Conservation (phyloP, 768 basidiomycete genomes). For the Podaxis pistillaris region DNA sequence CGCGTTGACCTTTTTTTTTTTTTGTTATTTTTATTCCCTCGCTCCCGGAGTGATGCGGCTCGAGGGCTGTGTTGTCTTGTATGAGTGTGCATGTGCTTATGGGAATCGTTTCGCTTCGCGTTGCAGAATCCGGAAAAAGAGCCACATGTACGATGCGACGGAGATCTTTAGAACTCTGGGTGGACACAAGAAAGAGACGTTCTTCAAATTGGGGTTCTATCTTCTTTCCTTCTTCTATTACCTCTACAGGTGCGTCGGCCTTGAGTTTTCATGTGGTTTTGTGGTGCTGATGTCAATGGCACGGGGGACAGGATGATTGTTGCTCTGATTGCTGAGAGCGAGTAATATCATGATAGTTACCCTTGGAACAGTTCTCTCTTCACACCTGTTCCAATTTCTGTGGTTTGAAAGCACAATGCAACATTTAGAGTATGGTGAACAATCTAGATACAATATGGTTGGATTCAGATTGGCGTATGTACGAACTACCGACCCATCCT, state of each 20-base stretch:
- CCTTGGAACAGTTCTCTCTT: not conserved
- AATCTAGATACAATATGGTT: not conserved
- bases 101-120: not conserved
- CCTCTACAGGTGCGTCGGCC: constrained; percentile 70
- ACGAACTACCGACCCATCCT: constrained; percentile 80
- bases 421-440: not conserved
- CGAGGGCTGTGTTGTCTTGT: not conserved
- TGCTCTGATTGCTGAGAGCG: constrained; percentile 79
- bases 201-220: constrained; percentile 93
- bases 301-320: constrained; percentile 69
- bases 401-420: not conserved
- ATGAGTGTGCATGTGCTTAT: constrained; percentile 3
- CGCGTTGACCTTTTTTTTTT: constrained; percentile 1
- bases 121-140: constrained; percentile 81
- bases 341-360: constrained; percentile 31
- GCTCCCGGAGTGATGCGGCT: not conserved
- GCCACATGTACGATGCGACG: constrained; percentile 99
- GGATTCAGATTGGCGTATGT: constrained; percentile 21
- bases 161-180: constrained; percentile 97
- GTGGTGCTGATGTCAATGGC: not conserved
- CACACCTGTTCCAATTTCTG: constrained; percentile 7
- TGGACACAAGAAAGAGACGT: constrained; percentile 94
- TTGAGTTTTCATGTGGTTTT: not conserved
- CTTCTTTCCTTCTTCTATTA: constrained; percentile 92
- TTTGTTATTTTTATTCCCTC: not conserved